phyloP scores from a whole-genome alignment of 169 alveolate species.

The Eimeria acervulina region DNA sequence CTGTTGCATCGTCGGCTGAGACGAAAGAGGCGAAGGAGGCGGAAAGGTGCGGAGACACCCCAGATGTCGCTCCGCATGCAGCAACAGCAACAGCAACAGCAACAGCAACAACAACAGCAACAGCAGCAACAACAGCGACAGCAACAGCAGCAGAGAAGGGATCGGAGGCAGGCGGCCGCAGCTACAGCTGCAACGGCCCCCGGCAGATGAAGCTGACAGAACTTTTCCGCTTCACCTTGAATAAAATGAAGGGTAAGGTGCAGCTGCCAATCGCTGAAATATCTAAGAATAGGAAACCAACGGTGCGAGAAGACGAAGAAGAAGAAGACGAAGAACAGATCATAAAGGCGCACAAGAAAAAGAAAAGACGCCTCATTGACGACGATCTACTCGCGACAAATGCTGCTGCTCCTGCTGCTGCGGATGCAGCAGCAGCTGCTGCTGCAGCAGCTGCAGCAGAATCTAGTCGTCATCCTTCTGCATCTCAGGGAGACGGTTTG shows the following conservation, averaged over 20 bases:
- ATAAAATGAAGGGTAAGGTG: slow-evolving; percentile 1
- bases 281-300: not conserved
- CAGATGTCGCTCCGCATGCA: not conserved
- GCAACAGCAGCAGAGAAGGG: slow-evolving; percentile 36
- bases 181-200: not conserved
- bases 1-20: not conserved
- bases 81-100: slow-evolving; percentile 30
- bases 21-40: not conserved
- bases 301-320: not conserved
- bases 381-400: not conserved
- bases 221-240: slow-evolving; percentile 45
- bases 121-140: not conserved
- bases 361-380: not conserved
- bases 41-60: not conserved
- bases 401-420: slow-evolving; percentile 22
- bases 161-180: slow-evolving; percentile 20
- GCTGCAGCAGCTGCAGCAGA: not conserved
- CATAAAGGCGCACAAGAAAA: not conserved
- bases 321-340: slow-evolving; percentile 16
- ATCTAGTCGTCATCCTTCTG: not conserved
- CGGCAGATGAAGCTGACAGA: slow-evolving; percentile 79
- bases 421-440: not conserved
- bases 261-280: not conserved
- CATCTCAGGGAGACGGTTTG: not conserved
- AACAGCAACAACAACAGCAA: not conserved